Conservation (phyloP, 139 green algal species). For the Chlorokybus atmophyticus region DNA sequence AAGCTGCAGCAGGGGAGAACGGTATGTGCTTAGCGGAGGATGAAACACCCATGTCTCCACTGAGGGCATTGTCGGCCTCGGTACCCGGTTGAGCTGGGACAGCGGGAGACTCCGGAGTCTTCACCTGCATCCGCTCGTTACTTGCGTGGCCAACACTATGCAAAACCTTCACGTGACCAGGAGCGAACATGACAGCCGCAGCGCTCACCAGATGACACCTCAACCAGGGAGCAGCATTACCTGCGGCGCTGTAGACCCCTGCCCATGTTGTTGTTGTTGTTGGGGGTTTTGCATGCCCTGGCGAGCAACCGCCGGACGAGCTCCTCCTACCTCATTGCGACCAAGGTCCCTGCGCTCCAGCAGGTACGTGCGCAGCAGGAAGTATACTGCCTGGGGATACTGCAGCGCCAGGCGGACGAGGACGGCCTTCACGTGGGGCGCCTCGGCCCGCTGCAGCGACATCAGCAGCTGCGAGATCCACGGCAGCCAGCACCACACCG, state of each 20-base stretch:
- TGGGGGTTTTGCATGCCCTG: slow-evolving; percentile 8
- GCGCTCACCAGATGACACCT: too few relatives aligned
- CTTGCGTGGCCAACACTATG: too few relatives aligned
- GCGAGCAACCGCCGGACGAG: slow-evolving; percentile 9
- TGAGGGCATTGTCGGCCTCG: too few relatives aligned
- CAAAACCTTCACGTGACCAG: too few relatives aligned
- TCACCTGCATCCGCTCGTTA: too few relatives aligned
- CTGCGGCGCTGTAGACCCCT: not conserved
- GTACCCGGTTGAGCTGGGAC: too few relatives aligned
- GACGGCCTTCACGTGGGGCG: slow-evolving; percentile 41
- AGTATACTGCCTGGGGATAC: slow-evolving; percentile 78
- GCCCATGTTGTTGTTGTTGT: slow-evolving; percentile 10
- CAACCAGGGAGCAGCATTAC: too few relatives aligned
- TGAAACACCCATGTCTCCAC: too few relatives aligned
- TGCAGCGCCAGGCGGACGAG: slow-evolving; percentile 37
- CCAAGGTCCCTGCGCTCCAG: slow-evolving; percentile 35
- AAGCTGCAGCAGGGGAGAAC: too few relatives aligned
- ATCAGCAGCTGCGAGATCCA: slow-evolving; percentile 85
- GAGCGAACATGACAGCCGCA: too few relatives aligned
- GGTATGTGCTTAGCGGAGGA: too few relatives aligned
- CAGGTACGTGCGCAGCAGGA: slow-evolving; percentile 67
- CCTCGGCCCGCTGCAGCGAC: slow-evolving; percentile 65
- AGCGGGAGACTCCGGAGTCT: too few relatives aligned
- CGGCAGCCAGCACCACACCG: slow-evolving; percentile 79
- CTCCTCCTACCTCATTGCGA: not conserved